Percentiles rank a stretch among this genome's conserved stretches.
Conservation (phyloP, 2,329 filamentous ascomycete genomes). For the Chaetomiaceae sp. region DNA sequence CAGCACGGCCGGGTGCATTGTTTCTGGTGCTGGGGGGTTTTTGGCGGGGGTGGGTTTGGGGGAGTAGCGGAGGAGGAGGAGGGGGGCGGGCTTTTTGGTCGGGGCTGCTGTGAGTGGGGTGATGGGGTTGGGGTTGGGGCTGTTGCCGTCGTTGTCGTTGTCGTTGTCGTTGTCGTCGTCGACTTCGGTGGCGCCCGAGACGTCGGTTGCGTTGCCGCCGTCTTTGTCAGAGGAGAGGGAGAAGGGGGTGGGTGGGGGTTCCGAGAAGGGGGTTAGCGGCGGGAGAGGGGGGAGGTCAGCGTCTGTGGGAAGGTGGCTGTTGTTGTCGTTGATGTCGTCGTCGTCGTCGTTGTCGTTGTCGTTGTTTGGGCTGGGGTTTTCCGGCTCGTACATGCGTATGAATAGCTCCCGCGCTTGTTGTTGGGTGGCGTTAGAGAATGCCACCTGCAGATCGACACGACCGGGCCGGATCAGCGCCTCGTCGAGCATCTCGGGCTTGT, state of each 20-base stretch:
- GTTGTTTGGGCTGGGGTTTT: constrained; percentile 27
- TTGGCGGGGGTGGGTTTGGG: neutral
- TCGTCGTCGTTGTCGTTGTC: too few species aligned
- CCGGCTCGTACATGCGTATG: constrained; percentile 55
- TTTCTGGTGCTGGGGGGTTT: neutral
- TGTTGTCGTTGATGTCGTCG: too few species aligned
- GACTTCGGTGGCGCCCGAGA: constrained; percentile 11
- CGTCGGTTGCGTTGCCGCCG: constrained; percentile 10
- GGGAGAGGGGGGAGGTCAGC: neutral
- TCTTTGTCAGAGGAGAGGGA: constrained; percentile 6
- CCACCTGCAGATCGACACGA: constrained; percentile 65
- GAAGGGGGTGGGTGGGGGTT: constrained; percentile 4
- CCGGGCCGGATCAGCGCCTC: constrained; percentile 70
- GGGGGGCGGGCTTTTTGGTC: neutral
- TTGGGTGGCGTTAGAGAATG: constrained; percentile 48
- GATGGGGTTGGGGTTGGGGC: neutral
- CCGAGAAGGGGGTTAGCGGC: constrained; percentile 9
- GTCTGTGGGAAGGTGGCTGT: neutral
- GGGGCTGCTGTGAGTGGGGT: neutral
- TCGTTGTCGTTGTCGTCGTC: constrained; percentile 1
- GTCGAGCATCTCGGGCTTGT: constrained; percentile 68
- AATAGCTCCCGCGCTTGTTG: constrained; percentile 56
- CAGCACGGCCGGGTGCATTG: constrained; percentile 23
- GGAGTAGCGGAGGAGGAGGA: neutral
- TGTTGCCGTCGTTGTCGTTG: neutral